Conservation (phyloP, 768 basidiomycete species). For the Hericium alpestre region DNA sequence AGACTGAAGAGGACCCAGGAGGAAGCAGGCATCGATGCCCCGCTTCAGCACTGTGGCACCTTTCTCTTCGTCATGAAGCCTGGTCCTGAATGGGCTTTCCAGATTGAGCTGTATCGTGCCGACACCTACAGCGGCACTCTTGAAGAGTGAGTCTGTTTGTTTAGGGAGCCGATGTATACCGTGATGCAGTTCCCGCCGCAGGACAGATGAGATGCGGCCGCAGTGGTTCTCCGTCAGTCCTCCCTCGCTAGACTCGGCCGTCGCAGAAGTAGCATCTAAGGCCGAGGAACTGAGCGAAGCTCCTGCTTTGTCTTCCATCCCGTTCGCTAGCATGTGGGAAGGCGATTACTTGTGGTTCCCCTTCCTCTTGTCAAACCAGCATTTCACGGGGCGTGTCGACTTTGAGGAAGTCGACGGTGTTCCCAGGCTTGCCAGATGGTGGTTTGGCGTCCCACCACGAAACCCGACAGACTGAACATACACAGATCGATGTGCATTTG, state of each 20-base stretch:
- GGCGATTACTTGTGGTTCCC: constrained; percentile 66
- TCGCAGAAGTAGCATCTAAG: background rate
- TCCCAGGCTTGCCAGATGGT: constrained; percentile 9
- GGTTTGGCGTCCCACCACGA: constrained; percentile 9
- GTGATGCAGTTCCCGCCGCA: constrained; percentile 17
- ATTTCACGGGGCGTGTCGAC: constrained; percentile 42
- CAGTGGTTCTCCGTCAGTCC: constrained; percentile 53
- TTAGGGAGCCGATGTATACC: background rate
- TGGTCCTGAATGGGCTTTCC: constrained; percentile 43
- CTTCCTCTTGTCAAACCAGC: constrained; percentile 32
- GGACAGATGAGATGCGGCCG: constrained; percentile 83
- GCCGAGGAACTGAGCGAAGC: background rate
- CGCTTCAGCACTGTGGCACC: constrained; percentile 51
- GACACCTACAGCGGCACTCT: constrained; percentile 48
- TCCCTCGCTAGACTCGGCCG: background rate
- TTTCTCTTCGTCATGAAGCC: constrained; percentile 53
- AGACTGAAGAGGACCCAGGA: constrained; percentile 38
- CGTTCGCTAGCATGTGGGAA: constrained; percentile 53
- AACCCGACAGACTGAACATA: background rate
- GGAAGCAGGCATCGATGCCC: constrained; percentile 67
- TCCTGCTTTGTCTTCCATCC: constrained; percentile 31
- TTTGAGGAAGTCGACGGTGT: constrained; percentile 16
- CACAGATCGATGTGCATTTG: background rate
- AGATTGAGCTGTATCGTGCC: constrained; percentile 66
- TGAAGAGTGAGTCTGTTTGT: constrained; percentile 44